Percentiles rank a stretch among this genome's conserved stretches.
Evolutionary conservation across 768 basidiomycete genomes (phyloP).

Genomic region (Suillus clintonianus): DNA sequence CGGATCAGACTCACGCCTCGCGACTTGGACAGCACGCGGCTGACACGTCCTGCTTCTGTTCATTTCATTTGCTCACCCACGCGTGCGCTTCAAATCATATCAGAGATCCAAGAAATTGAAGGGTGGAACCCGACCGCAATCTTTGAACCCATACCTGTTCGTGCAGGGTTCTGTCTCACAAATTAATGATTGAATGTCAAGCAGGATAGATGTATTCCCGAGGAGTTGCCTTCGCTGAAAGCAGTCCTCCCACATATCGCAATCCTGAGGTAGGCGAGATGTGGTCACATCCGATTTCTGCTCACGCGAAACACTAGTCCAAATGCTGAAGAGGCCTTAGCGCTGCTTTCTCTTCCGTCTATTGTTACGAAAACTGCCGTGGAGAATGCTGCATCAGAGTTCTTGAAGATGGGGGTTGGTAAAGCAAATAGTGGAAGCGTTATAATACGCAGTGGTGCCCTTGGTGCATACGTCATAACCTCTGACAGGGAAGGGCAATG

Average conservation of each 20-base stretch:
- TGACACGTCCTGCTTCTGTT: slow-evolving; percentile 53
- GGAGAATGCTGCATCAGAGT: slow-evolving; percentile 64
- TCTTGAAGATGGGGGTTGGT: slow-evolving; percentile 65
- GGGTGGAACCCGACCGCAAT: slow-evolving; percentile 70
- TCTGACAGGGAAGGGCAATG: slow-evolving; percentile 48
- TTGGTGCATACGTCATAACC: slow-evolving; percentile 70
- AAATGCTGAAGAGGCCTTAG: slow-evolving; percentile 82
- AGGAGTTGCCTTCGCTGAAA: slow-evolving; percentile 69
- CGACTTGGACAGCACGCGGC: slow-evolving; percentile 58
- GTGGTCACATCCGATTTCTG: background rate
- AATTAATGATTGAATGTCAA: slow-evolving; percentile 6
- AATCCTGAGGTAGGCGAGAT: slow-evolving; percentile 60
- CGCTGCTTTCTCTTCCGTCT: slow-evolving; percentile 57
- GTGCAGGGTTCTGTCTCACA: slow-evolving; percentile 22
- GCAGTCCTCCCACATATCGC: slow-evolving; percentile 58
- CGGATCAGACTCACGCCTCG: slow-evolving; percentile 69
- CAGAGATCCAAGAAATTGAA: slow-evolving; percentile 54
- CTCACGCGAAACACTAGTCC: slow-evolving; percentile 49
- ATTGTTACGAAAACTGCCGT: slow-evolving; percentile 48
- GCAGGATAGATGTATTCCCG: slow-evolving; percentile 78
- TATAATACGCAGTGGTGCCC: slow-evolving; percentile 71
- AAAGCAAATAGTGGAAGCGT: slow-evolving; percentile 53
- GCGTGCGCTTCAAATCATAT: slow-evolving; percentile 66
- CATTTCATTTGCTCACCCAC: slow-evolving; percentile 88
- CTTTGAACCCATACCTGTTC: slow-evolving; percentile 86